A percentile compares a stretch with the other conserved stretches of the same genome.
These are phyloP conservation scores for Suillus cothurnatus DNA, from an alignment of 768 basidiomycete species.

Conservation along the genomic window DNA sequence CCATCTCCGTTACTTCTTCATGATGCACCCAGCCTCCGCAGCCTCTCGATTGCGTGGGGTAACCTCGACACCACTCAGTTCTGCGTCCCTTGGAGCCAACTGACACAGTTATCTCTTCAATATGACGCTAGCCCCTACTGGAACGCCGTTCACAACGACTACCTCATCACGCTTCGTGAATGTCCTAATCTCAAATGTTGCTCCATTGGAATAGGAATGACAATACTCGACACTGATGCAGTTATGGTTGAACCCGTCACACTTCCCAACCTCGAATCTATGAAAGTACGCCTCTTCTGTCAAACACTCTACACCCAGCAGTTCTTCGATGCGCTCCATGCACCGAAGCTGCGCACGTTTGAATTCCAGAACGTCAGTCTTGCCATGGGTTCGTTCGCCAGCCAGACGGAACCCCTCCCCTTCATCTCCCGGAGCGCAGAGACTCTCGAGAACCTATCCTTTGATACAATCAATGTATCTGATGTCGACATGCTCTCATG, in stretches of 20 bases:
- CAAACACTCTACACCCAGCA: slow-evolving; percentile 27
- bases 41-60: slow-evolving; percentile 31
- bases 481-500: slow-evolving; percentile 24
- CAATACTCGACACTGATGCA: slow-evolving; percentile 19
- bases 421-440: slow-evolving; percentile 27
- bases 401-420: slow-evolving; percentile 31
- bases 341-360: slow-evolving; percentile 27
- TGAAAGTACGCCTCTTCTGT: slow-evolving; percentile 27
- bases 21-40: slow-evolving; percentile 30
- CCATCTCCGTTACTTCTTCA: slow-evolving; percentile 27
- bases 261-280: slow-evolving; percentile 30
- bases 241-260: slow-evolving; percentile 22
- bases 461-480: slow-evolving; percentile 25
- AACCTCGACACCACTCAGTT: slow-evolving; percentile 28
- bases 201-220: slow-evolving; percentile 27
- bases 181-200: slow-evolving; percentile 32
- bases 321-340: slow-evolving; percentile 30
- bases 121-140: slow-evolving; percentile 31
- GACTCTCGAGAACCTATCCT: slow-evolving; percentile 29
- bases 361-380: slow-evolving; percentile 33
- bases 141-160: slow-evolving; percentile 32
- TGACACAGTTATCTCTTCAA: slow-evolving; percentile 29
- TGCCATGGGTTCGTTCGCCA: slow-evolving; percentile 25
- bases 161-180: slow-evolving; percentile 23
- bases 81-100: slow-evolving; percentile 31